Evolutionary conservation across 129 eudicot genomes (phyloP).

Genomic region (Chrysanthemum lavandulifolium): DNA sequence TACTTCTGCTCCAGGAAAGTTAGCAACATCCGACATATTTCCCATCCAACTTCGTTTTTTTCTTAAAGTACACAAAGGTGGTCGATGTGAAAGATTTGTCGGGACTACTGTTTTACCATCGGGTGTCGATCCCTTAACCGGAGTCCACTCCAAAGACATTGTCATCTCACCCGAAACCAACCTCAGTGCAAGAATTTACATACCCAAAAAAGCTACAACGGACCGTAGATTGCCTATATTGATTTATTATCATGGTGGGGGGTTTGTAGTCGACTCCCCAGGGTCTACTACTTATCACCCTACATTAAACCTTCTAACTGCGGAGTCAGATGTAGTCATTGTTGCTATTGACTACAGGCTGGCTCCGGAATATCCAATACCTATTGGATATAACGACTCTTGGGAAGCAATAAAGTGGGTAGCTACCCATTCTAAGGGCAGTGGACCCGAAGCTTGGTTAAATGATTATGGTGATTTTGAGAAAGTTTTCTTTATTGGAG

Average conservation of each 20-base stretch:
- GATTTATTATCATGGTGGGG: conserved; percentile 52
- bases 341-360: too few relatives aligned
- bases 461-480: conserved; percentile 35
- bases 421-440: conserved; percentile 25
- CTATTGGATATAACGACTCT: conserved; percentile 42
- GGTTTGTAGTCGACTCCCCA: conserved; percentile 34
- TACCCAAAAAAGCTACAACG: conserved; percentile 6
- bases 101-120: conserved; percentile 11
- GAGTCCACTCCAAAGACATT: conserved; percentile 36
- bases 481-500: conserved; percentile 44
- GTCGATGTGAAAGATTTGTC: conserved; percentile 30
- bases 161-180: conserved; percentile 27
- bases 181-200: conserved; percentile 23
- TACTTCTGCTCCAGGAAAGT: too few relatives aligned
- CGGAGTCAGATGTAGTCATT: too few relatives aligned
- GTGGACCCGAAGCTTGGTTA: conserved; percentile 43
- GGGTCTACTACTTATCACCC: conserved; percentile 30
- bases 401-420: conserved; percentile 71
- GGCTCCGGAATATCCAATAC: too few relatives aligned
- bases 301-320: too few relatives aligned
- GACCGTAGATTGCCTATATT: conserved; percentile 31
- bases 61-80: conserved; percentile 33
- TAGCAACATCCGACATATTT: too few relatives aligned
- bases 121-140: conserved; percentile 27
- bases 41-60: too few relatives aligned